Percentiles rank a stretch among this genome's conserved stretches.
Evolutionary conservation across 73 alveolate species (phyloP).

Genomic region (Tetrahymena malaccensis): DNA sequence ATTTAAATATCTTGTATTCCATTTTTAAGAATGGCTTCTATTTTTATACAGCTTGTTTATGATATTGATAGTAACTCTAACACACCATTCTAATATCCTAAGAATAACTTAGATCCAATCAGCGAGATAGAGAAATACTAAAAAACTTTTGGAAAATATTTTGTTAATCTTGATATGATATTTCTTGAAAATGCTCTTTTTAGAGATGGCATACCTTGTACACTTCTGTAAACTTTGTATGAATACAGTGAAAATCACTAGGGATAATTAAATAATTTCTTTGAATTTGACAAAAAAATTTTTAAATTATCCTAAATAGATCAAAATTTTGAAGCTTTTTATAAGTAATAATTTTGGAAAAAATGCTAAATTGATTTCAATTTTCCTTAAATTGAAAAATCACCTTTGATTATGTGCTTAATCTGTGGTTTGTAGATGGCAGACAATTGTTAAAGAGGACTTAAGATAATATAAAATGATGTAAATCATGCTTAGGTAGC

Average conservation of each 20-base stretch:
- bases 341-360: not conserved
- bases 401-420: not conserved
- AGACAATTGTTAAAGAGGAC: not conserved
- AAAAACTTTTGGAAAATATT: not conserved
- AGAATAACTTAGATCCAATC: not conserved
- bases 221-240: not conserved
- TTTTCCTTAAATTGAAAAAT: not conserved
- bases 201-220: not conserved
- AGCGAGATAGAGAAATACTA: not conserved
- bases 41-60: not conserved
- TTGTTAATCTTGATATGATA: not conserved
- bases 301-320: not conserved
- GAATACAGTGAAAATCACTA: not conserved
- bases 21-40: not conserved
- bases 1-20: not conserved
- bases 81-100: not conserved
- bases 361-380: not conserved
- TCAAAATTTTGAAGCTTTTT: not conserved
- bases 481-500: not conserved
- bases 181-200: not conserved
- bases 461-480: not conserved
- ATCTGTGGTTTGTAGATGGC: not conserved
- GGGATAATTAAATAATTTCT: not conserved
- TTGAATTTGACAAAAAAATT: not conserved
- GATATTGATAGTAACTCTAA: not conserved